These are phyloP conservation scores for Gracilaria vermiculophylla DNA, from an alignment of 23 red algal genomes.

Conservation along the genomic window DNA sequence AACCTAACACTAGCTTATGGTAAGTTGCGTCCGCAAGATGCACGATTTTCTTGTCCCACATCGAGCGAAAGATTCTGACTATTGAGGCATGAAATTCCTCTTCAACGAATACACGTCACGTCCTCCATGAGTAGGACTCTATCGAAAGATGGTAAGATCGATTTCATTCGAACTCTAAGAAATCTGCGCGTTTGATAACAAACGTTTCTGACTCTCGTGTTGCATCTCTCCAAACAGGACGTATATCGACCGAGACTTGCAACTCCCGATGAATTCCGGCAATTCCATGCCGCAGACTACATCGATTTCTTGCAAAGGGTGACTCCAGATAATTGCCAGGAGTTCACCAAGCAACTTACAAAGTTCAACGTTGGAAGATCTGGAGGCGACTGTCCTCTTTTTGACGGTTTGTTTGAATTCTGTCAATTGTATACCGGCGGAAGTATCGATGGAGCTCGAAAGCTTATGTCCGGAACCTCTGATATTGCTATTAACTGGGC, in stretches of 20 bases:
- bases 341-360: conserved; percentile 72
- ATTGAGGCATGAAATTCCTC: not conserved
- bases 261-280: conserved; percentile 77
- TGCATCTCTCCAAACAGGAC: conserved; percentile 31
- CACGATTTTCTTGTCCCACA: not conserved
- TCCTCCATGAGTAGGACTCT: conserved; percentile 54
- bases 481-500: conserved; percentile 99
- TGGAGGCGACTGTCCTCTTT: conserved; percentile 93
- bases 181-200: not conserved
- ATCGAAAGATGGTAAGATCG: conserved; percentile 73
- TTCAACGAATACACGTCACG: not conserved
- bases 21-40: conserved; percentile 8
- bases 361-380: conserved; percentile 85
- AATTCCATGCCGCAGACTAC: conserved; percentile 95
- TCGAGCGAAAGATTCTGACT: not conserved
- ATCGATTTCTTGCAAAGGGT: conserved; percentile 89
- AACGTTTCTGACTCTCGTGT: not conserved
- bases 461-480: conserved; percentile 74
- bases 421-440: conserved; percentile 88
- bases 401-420: conserved; percentile 98
- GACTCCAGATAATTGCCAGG: conserved; percentile 85
- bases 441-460: conserved; percentile 89
- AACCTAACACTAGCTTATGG: conserved; percentile 90
- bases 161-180: not conserved
- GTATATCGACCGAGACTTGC: conserved; percentile 90